A percentile compares a stretch with the other conserved stretches of the same genome.
Conservation (phyloP, 805 yeast genomes). For the Wickerhamomyces chambardii region DNA sequence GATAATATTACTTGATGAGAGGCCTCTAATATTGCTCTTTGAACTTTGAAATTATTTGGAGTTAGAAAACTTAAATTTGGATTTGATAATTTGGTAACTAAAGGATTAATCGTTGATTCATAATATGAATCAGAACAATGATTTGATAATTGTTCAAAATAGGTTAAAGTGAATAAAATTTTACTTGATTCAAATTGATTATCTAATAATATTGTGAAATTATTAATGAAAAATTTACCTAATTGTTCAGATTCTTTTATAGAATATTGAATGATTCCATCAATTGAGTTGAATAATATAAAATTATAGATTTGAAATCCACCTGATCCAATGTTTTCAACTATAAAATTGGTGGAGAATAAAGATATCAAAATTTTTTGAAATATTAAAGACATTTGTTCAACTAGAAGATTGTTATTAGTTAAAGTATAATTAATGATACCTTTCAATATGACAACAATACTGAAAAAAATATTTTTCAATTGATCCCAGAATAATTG, state of each 20-base stretch:
- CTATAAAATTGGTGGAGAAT: conserved; percentile 35
- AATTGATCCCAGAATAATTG: conserved; percentile 23
- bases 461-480: conserved; percentile 35
- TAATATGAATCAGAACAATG: conserved; percentile 24
- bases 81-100: conserved; percentile 13
- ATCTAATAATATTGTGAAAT: conserved; percentile 7
- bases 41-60: background rate
- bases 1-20: conserved; percentile 52
- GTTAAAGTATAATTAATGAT: conserved; percentile 26
- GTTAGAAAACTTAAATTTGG: conserved; percentile 1
- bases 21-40: conserved; percentile 39
- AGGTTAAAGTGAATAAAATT: conserved; percentile 19
- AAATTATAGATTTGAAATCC: conserved; percentile 59
- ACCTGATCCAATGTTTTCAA: conserved; percentile 50
- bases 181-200: conserved; percentile 18
- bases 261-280: conserved; percentile 24
- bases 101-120: conserved; percentile 22
- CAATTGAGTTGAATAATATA: conserved; percentile 41
- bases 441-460: conserved; percentile 43
- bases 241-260: conserved; percentile 17
- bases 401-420: conserved; percentile 9
- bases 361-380: conserved; percentile 29
- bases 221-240: conserved; percentile 18
- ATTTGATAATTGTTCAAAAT: conserved; percentile 20
- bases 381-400: conserved; percentile 13